phyloP scores from a whole-genome alignment of 768 basidiomycete genomes.

The Galerina sulciceps region DNA sequence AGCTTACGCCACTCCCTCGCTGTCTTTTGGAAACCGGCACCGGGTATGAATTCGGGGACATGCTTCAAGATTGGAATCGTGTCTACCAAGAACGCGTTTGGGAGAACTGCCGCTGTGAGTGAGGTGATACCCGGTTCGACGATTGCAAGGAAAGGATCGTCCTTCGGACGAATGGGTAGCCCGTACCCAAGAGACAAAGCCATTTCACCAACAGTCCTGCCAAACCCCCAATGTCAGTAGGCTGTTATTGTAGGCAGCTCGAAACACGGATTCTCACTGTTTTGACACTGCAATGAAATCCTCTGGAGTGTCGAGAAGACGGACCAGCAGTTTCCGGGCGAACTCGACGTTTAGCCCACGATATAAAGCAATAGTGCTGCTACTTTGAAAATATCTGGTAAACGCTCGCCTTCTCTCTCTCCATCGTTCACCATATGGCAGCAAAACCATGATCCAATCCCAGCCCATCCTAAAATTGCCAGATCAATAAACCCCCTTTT shows the following conservation, averaged over 20 bases:
- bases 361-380: constrained; percentile 2
- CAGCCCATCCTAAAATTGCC: neutral
- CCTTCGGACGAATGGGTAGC: constrained; percentile 27
- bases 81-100: constrained; percentile 12
- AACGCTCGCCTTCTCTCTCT: neutral
- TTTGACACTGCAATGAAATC: constrained; percentile 35
- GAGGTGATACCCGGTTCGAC: constrained; percentile 29
- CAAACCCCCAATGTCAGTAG: neutral
- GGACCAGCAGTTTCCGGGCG: constrained; percentile 31
- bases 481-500: constrained; percentile 19
- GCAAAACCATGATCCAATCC: neutral
- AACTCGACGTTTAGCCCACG: constrained; percentile 18
- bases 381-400: constrained; percentile 17
- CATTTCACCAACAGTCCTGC: constrained; percentile 31
- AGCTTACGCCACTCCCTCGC: constrained; percentile 47
- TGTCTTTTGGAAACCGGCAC: constrained; percentile 58
- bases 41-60: constrained; percentile 63
- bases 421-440: neutral
- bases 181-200: constrained; percentile 44
- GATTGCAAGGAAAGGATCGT: constrained; percentile 30
- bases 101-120: constrained; percentile 36
- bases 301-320: constrained; percentile 35
- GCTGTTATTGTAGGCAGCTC: neutral
- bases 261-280: constrained; percentile 29
- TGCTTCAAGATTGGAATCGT: neutral